Evolutionary conservation across 208 protist genomes (phyloP).

Genomic region (Lotmaria passim): DNA sequence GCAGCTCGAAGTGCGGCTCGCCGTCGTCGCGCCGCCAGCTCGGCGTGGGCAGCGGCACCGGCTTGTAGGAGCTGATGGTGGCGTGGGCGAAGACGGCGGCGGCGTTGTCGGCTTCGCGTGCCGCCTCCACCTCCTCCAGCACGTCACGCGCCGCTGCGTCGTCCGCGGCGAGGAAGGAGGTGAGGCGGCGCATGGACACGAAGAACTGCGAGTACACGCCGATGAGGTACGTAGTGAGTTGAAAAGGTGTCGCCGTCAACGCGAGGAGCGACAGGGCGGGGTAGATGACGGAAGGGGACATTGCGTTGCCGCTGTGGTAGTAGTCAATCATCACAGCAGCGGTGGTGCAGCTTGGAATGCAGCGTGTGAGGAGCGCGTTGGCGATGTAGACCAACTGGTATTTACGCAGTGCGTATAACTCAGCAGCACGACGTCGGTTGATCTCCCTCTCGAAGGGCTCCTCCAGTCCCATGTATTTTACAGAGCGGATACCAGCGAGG

Average conservation of each 20-base stretch:
- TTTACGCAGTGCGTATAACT: slow-evolving; percentile 49
- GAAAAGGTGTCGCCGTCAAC: slow-evolving; percentile 54
- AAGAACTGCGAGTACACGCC: slow-evolving; percentile 62
- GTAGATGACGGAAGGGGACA: slow-evolving; percentile 76
- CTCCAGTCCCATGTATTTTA: slow-evolving; percentile 95
- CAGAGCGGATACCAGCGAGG: slow-evolving; percentile 88
- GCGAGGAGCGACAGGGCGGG: slow-evolving; percentile 36
- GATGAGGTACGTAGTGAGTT: slow-evolving; percentile 79
- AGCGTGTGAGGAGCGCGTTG: slow-evolving; percentile 51
- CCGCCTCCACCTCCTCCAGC: slow-evolving; percentile 25
- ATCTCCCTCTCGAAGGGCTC: slow-evolving; percentile 54
- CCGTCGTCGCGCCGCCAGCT: slow-evolving; percentile 10
- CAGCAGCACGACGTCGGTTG: slow-evolving; percentile 36
- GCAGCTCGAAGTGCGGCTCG: slow-evolving; percentile 38
- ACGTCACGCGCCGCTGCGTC: slow-evolving; percentile 35
- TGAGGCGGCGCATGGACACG: slow-evolving; percentile 80
- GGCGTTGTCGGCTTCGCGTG: neutral
- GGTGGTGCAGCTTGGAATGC: slow-evolving; percentile 63
- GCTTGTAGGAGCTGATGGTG: slow-evolving; percentile 52
- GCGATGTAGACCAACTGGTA: slow-evolving; percentile 41
- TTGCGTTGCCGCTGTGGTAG: slow-evolving; percentile 45
- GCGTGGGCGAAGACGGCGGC: slow-evolving; percentile 48
- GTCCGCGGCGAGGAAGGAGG: slow-evolving; percentile 65
- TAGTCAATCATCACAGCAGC: slow-evolving; percentile 61
- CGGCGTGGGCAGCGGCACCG: slow-evolving; percentile 48